Base-by-base conservation (phyloP, 2,329 filamentous ascomycete species). In the Trichoderma semiorbis region DNA sequence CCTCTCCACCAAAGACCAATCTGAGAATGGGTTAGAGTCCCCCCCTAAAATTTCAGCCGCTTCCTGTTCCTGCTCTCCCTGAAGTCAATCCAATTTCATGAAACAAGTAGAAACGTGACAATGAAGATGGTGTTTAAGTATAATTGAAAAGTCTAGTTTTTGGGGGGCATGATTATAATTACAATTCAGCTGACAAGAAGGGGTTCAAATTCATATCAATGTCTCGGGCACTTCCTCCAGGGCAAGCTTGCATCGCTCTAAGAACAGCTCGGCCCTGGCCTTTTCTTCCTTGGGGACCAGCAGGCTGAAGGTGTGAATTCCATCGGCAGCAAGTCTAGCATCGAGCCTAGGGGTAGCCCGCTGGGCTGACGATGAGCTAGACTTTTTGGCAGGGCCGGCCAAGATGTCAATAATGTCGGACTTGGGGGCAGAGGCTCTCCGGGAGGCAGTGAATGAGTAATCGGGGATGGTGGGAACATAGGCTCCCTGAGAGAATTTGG, bases 371-470 rank as follows among this genome's bases (percentile, higher is more conserved):
- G 71, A n/a, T 78, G 73, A 18, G 28, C 75, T 69, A 28, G 78
- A 71, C 77, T 79, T 78, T 72, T 79, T 75, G 32, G 77, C 73
- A 18, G 77, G 76, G 36, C 80, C 88, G 30, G 89, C 84, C 36
- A 98, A 87, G 60, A 97, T 85, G 79, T 98, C 96, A 76, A 98
- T 91, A 66, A 98, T 91, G 79, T 98, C 95, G 24, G 85, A 76
- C 79, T 81, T 60, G 71, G 76, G 21, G 14, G 39, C 74, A 69
- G 81, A 65, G 78, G 74, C 55, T 79, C 75, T 36, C 32, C 82
- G 77, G 74, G 82, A 78, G 39, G 82, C 80, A 1, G 86, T 77
- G 50, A 88, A 84, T 58, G 80, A 76, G 18, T 93, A 79, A 32
- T 87, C 86, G 10, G 85, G 84, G 76, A 97, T 89, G 78, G 94